phyloP scores from a whole-genome alignment of 345 rosid genomes.

The Brassica cretica region DNA sequence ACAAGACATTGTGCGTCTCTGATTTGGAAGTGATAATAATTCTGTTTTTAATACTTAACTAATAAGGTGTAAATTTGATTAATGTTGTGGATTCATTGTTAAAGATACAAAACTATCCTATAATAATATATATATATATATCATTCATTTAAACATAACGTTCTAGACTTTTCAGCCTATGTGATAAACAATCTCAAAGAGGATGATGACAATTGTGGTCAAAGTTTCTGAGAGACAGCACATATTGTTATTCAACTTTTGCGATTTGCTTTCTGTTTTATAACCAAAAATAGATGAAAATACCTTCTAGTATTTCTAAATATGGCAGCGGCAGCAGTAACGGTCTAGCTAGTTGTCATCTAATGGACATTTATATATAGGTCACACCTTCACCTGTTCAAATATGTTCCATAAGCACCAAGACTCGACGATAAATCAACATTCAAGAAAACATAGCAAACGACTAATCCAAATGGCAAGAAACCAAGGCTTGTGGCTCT shows the following conservation, averaged over 20 bases:
- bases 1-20: background rate
- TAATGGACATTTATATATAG: constrained; percentile 12
- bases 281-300: constrained; percentile 8
- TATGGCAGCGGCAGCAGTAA: constrained; percentile 13
- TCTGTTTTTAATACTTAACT: background rate
- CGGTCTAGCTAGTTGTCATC: constrained; percentile 12
- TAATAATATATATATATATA: background rate
- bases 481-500: background rate
- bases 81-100: background rate
- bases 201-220: background rate
- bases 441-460: background rate
- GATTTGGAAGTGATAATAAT: background rate
- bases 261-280: constrained; percentile 4
- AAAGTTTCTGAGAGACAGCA: constrained; percentile 20
- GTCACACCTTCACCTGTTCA: constrained; percentile 2
- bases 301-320: constrained; percentile 22
- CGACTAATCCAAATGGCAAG: constrained; percentile 9
- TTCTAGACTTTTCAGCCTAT: background rate
- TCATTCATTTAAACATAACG: background rate
- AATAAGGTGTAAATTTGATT: background rate
- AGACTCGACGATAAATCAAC: background rate
- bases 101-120: background rate
- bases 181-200: constrained; percentile 13
- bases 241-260: constrained; percentile 1
- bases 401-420: constrained; percentile 5